Evolutionary conservation across 805 yeast genomes (phyloP), one percentile per base, ranked within the genome.

Genomic region (Nakazawaea populi): DNA sequence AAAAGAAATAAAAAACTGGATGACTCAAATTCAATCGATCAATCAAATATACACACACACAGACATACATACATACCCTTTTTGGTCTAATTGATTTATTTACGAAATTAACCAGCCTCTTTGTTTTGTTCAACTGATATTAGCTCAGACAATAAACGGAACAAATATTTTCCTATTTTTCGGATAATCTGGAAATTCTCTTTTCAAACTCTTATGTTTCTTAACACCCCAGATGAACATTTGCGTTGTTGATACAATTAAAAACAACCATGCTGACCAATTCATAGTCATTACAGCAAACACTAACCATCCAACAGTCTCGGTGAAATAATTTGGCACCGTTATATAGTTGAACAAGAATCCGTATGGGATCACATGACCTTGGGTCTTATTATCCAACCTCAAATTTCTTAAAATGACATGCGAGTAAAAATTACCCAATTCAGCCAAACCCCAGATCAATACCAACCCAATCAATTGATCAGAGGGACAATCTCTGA

Each of bases 271-370:
- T 34, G 92, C 78, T 36, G 90, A 76, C 79, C 92, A 75, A 70
- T 90, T 89, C 55, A 89, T 85, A 58, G 81, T 83, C 62, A 89
- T 72, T 30, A 89, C 53, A 24, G 92, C 80, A 60, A 84, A 82
- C 30, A 76, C 67, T 1, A 85, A 63, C 96, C 97, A 94, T 1
- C 83, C 74, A 58, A 85, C 68, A 42, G 80, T 71, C 74, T 94
- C 99, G 66, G 90, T 92, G 58, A 89, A 85, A 68, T 94, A 94
- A 72, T 94, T 94, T 57, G 99, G 99, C 67, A 89, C 87, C n/a
- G 94, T 83, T 36, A 91, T 87, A 52, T 74, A 68, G 54, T 80
- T 75, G 64, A 94, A 94, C 8, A 92, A 87, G 59, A 88, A 95
- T 18, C 96, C 97, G 54, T 75, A 74, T 27, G 98, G 95, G 58